These are phyloP conservation scores for Capsella bursapastoris DNA, from an alignment of 345 rosid genomes.

Conservation along the genomic window DNA sequence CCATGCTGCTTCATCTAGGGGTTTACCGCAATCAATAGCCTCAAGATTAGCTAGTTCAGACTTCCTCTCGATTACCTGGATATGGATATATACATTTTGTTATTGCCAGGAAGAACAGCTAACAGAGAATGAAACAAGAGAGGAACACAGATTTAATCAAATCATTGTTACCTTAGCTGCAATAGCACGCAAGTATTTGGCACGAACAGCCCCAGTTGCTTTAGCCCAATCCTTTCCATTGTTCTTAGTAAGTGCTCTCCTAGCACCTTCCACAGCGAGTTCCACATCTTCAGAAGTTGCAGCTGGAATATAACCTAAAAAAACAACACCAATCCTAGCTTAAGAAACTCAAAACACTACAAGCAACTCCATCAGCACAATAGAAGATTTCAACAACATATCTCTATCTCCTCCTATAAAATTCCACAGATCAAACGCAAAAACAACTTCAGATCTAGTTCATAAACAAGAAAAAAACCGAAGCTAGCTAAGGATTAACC, in stretches of 20 bases:
- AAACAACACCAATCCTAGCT: slow-evolving; percentile 36
- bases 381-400: slow-evolving; percentile 7
- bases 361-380: background rate
- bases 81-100: background rate
- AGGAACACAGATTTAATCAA: background rate
- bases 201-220: slow-evolving; percentile 83
- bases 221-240: slow-evolving; percentile 81
- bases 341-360: background rate
- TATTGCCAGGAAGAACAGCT: background rate
- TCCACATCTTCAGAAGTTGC: slow-evolving; percentile 95
- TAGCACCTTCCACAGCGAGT: slow-evolving; percentile 86
- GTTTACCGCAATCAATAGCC: slow-evolving; percentile 90
- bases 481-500: background rate
- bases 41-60: slow-evolving; percentile 80
- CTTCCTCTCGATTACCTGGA: slow-evolving; percentile 84
- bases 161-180: slow-evolving; percentile 73
- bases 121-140: background rate
- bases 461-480: background rate
- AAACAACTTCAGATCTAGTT: background rate
- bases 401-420: background rate
- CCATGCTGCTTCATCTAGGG: slow-evolving; percentile 90
- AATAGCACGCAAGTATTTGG: slow-evolving; percentile 91
- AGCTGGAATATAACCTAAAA: slow-evolving; percentile 89
- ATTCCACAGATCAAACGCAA: slow-evolving; percentile 24
- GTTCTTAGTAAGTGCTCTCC: slow-evolving; percentile 72